phyloP scores from a whole-genome alignment of 805 yeast genomes.

The Candida nitratophila region DNA sequence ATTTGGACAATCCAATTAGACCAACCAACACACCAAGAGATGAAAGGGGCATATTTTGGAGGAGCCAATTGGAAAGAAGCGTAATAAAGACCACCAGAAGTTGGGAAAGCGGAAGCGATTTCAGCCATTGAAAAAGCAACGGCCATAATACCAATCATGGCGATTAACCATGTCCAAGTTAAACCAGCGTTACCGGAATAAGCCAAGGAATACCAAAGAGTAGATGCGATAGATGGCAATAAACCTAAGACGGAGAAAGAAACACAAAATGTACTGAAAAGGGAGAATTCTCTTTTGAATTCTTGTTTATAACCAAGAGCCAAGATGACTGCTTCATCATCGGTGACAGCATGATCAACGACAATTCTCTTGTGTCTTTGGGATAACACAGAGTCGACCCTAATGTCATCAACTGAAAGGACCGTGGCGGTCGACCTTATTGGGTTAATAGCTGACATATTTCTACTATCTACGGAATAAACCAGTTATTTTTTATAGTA shows the following conservation, averaged over 20 bases:
- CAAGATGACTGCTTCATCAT: constrained; percentile 46
- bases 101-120: constrained; percentile 58
- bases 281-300: constrained; percentile 52
- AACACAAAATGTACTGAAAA: constrained; percentile 53
- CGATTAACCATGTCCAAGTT: constrained; percentile 57
- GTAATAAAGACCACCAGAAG: constrained; percentile 63
- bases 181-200: constrained; percentile 59
- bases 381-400: constrained; percentile 19
- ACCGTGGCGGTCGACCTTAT: constrained; percentile 21
- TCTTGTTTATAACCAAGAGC: constrained; percentile 62
- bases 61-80: constrained; percentile 62
- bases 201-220: constrained; percentile 52
- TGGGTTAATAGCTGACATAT: constrained; percentile 3
- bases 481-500: too few species aligned
- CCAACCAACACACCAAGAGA: constrained; percentile 61
- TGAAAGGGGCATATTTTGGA: constrained; percentile 40
- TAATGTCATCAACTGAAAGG: constrained; percentile 21
- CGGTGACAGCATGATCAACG: constrained; percentile 40
- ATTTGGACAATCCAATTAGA: constrained; percentile 59
- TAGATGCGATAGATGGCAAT: constrained; percentile 60
- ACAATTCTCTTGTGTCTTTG: constrained; percentile 14
- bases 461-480: too few species aligned
- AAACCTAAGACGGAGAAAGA: constrained; percentile 60
- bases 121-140: constrained; percentile 63
- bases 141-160: constrained; percentile 45